phyloP scores from a whole-genome alignment of 306 rosid genomes.

The Sphenostylis stenocarpa region DNA sequence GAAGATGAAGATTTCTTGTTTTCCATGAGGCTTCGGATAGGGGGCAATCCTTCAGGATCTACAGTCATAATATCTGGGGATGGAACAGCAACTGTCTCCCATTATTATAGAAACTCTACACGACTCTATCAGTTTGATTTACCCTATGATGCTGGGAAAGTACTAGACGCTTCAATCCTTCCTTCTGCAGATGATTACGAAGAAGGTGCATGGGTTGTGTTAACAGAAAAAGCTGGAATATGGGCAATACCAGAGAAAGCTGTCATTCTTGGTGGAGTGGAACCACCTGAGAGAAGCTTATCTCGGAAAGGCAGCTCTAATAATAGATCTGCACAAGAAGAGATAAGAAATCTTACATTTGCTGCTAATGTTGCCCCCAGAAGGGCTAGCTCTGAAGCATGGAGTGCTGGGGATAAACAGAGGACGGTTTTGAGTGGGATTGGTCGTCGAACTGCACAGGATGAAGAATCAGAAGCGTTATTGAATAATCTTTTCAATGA shows the following conservation, averaged over 20 bases:
- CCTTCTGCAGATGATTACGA: conserved; percentile 76
- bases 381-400: conserved; percentile 81
- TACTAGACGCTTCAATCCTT: conserved; percentile 90
- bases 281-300: conserved; percentile 96
- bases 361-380: conserved; percentile 62
- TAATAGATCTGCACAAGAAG: conserved; percentile 88
- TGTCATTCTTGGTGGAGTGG: conserved; percentile 91
- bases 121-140: conserved; percentile 90
- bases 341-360: conserved; percentile 69
- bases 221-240: conserved; percentile 96
- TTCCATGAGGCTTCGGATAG: conserved; percentile 88
- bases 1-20: conserved; percentile 82
- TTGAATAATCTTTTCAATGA: conserved; percentile 75
- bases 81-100: conserved; percentile 91
- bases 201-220: conserved; percentile 95
- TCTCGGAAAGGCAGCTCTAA: conserved; percentile 96
- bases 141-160: conserved; percentile 98
- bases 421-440: conserved; percentile 56
- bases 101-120: conserved; percentile 68
- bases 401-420: conserved; percentile 75
- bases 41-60: conserved; percentile 95
- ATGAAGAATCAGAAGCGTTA: conserved; percentile 94
- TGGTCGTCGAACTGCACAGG: conserved; percentile 70
- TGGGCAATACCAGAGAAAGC: conserved; percentile 99
- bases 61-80: conserved; percentile 84